Conservation (phyloP, 2,329 filamentous ascomycete species). For the Fusarium continuum region DNA sequence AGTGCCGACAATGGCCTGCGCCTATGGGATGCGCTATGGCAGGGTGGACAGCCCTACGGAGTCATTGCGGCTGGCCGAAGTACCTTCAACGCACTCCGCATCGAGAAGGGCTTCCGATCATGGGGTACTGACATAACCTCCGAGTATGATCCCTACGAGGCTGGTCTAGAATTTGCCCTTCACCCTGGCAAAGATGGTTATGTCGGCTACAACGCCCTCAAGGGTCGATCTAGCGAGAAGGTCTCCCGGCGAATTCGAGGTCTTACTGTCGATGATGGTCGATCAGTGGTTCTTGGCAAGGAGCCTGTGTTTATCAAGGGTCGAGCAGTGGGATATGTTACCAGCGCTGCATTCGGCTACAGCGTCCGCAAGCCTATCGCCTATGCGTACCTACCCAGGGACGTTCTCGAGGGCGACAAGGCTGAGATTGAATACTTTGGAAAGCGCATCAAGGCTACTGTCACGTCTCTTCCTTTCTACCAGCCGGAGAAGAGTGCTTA, state of each 20-base stretch:
- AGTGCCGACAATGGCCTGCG: slow-evolving; percentile 66
- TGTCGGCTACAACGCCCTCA: slow-evolving; percentile 61
- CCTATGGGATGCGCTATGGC: slow-evolving; percentile 67
- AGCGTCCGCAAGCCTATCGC: slow-evolving; percentile 67
- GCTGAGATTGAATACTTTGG: slow-evolving; percentile 73
- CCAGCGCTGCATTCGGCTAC: slow-evolving; percentile 68
- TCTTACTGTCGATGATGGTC: slow-evolving; percentile 64
- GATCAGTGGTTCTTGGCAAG: slow-evolving; percentile 67
- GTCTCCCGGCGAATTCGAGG: slow-evolving; percentile 54
- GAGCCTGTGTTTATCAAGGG: slow-evolving; percentile 65
- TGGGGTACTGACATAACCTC: slow-evolving; percentile 68
- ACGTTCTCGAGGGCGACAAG: slow-evolving; percentile 55
- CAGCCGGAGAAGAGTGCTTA: slow-evolving; percentile 30
- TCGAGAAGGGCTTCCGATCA: slow-evolving; percentile 68
- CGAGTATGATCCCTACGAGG: slow-evolving; percentile 69
- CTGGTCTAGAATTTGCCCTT: slow-evolving; percentile 62
- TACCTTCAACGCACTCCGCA: slow-evolving; percentile 65
- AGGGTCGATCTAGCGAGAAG: slow-evolving; percentile 51
- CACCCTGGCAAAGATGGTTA: slow-evolving; percentile 58
- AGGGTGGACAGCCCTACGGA: slow-evolving; percentile 63
- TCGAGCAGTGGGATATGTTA: slow-evolving; percentile 64
- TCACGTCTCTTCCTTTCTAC: slow-evolving; percentile 56
- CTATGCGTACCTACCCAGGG: slow-evolving; percentile 64
- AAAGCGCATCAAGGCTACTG: slow-evolving; percentile 60
- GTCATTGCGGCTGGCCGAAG: slow-evolving; percentile 66